phyloP scores from a whole-genome alignment of 2,329 filamentous ascomycete species.

The Geoglossum cookeanum region DNA sequence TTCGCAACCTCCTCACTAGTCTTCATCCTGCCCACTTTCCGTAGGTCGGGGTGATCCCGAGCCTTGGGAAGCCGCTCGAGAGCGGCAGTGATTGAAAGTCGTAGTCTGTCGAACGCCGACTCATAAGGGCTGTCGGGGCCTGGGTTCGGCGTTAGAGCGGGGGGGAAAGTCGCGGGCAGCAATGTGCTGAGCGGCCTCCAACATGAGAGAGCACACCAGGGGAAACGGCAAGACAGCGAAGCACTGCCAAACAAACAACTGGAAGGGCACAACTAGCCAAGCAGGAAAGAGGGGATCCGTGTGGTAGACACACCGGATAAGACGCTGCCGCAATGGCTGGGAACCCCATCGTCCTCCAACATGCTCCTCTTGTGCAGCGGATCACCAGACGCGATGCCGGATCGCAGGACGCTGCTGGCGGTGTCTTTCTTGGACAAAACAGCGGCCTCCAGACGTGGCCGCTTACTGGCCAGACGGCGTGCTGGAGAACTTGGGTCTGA shows the following conservation, averaged over 20 bases:
- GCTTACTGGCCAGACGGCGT: not conserved
- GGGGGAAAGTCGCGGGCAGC: not conserved
- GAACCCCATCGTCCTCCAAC: not conserved
- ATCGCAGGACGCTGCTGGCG: not conserved
- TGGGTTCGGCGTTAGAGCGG: too few species aligned
- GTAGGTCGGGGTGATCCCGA: not conserved
- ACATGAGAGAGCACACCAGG: not conserved
- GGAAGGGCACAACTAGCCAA: not conserved
- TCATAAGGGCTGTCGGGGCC: not conserved
- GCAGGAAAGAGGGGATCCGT: not conserved
- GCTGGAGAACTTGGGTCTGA: conserved; percentile 3
- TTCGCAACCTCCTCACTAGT: conserved; percentile 3
- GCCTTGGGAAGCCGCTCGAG: not conserved
- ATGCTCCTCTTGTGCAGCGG: not conserved
- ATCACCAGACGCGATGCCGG: not conserved
- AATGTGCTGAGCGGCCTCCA: not conserved
- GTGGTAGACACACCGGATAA: not conserved
- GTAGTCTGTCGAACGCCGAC: not conserved
- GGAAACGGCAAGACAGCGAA: not conserved
- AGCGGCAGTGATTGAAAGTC: not conserved
- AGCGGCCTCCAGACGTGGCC: not conserved
- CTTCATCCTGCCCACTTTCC: not conserved
- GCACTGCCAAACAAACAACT: not conserved
- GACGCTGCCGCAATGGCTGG: not conserved
- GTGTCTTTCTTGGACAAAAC: not conserved